Evolutionary conservation across 192 early-diverging fungal species (phyloP).

Genomic region (Backusella luteola): DNA sequence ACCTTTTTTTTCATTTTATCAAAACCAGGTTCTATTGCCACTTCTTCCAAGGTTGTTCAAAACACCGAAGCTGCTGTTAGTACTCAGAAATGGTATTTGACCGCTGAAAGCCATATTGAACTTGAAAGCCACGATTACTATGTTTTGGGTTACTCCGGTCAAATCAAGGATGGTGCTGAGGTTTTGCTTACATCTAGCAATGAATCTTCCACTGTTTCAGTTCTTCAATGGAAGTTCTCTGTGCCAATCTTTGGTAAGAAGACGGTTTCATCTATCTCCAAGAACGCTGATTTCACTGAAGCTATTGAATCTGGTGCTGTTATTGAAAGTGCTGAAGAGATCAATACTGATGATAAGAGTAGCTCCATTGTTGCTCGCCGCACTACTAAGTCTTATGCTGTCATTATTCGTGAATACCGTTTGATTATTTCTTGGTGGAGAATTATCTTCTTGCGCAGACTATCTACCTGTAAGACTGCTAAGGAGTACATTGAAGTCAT

Average conservation of each 20-base stretch:
- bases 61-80: slow-evolving; percentile 6
- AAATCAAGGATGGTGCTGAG: neutral
- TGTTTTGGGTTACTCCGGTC: slow-evolving; percentile 2
- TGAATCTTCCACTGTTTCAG: neutral
- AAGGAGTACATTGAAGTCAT: slow-evolving; percentile 16
- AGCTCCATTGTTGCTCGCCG: neutral
- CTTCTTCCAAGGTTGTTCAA: neutral
- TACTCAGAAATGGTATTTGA: slow-evolving; percentile 25
- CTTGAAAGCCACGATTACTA: neutral
- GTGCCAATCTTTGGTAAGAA: slow-evolving; percentile 23
- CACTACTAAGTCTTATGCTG: neutral
- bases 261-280: neutral
- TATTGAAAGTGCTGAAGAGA: slow-evolving; percentile 10
- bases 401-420: neutral
- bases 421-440: slow-evolving; percentile 11
- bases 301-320: slow-evolving; percentile 8
- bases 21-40: neutral
- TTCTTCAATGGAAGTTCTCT: slow-evolving; percentile 22
- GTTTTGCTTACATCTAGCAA: neutral
- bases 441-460: slow-evolving; percentile 12
- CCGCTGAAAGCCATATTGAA: slow-evolving; percentile 20
- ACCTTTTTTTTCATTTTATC: neutral
- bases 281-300: neutral
- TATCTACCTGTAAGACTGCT: slow-evolving; percentile 8
- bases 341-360: neutral